phyloP scores from a whole-genome alignment of 2,329 filamentous ascomycete genomes.

The Mariannaea elegans region DNA sequence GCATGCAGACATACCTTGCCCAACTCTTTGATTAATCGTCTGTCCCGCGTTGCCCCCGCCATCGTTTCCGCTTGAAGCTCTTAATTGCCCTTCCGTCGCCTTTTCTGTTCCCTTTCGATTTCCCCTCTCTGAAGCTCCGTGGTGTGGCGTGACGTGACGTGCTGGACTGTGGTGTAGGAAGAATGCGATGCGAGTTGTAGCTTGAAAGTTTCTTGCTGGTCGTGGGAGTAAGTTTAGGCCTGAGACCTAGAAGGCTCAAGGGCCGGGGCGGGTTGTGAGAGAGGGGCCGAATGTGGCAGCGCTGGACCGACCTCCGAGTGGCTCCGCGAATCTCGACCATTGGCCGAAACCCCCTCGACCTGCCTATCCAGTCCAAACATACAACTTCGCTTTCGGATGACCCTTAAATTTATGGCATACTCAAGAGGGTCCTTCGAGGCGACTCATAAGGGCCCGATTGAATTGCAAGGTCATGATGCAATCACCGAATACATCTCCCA shows the following conservation, averaged over 20 bases:
- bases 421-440: too few relatives aligned
- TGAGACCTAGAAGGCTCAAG: too few relatives aligned
- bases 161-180: slow-evolving; percentile 3
- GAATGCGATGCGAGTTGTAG: not conserved
- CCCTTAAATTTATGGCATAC: too few relatives aligned
- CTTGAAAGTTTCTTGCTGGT: not conserved
- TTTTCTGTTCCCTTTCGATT: not conserved
- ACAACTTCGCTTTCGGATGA: too few relatives aligned
- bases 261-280: too few relatives aligned
- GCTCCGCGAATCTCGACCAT: slow-evolving; percentile 2
- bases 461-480: too few relatives aligned
- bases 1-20: slow-evolving; percentile 55
- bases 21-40: slow-evolving; percentile 68
- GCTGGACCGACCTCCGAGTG: not conserved
- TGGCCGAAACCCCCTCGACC: not conserved
- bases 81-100: slow-evolving; percentile 1
- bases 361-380: too few relatives aligned
- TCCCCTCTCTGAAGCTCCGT: not conserved
- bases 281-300: too few relatives aligned
- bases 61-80: slow-evolving; percentile 36
- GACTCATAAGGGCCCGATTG: too few relatives aligned
- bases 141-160: not conserved
- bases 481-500: too few relatives aligned
- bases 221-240: too few relatives aligned
- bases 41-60: slow-evolving; percentile 60